Conservation (phyloP, 2,329 filamentous ascomycete genomes). For the Rachicladosporium sp. region DNA sequence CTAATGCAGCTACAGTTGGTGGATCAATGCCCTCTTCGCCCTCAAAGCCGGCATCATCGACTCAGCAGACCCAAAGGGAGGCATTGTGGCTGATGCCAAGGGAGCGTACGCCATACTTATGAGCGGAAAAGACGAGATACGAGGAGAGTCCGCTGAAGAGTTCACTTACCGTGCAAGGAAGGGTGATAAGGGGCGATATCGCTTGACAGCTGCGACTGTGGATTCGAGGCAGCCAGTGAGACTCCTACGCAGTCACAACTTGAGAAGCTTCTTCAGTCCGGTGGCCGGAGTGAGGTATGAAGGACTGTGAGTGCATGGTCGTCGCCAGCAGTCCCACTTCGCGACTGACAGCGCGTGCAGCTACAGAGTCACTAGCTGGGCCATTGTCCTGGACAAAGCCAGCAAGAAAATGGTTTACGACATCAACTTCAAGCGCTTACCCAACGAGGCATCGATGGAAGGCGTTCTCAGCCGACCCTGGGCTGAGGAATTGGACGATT, state of each 20-base stretch:
- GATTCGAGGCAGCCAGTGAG: conserved; percentile 30
- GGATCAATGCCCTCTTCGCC: conserved; percentile 37
- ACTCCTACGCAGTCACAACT: conserved; percentile 32
- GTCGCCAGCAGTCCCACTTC: too few relatives aligned
- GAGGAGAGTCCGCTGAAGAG: conserved; percentile 19
- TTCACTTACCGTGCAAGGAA: conserved; percentile 32
- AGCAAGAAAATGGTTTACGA: conserved; percentile 24
- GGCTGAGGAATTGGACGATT: conserved; percentile 36
- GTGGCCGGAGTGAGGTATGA: conserved; percentile 37
- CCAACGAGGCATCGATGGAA: conserved; percentile 21
- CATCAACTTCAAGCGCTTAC: conserved; percentile 27
- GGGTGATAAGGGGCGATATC: conserved; percentile 31
- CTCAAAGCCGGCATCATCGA: conserved; percentile 37
- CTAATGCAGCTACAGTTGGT: conserved; percentile 28
- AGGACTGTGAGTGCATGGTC: conserved; percentile 28
- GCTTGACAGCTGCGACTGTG: conserved; percentile 30
- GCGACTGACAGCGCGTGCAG: conserved; percentile 9
- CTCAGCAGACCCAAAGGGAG: conserved; percentile 27
- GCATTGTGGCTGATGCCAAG: conserved; percentile 29
- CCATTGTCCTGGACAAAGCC: conserved; percentile 19
- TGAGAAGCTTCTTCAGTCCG: conserved; percentile 34
- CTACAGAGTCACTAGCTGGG: conserved; percentile 30
- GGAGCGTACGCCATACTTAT: conserved; percentile 36
- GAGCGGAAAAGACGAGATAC: conserved; percentile 27
- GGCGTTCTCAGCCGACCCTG: conserved; percentile 28